Base-by-base conservation (phyloP, 192 early-diverging fungal species). In the Coemansia sp. region DNA sequence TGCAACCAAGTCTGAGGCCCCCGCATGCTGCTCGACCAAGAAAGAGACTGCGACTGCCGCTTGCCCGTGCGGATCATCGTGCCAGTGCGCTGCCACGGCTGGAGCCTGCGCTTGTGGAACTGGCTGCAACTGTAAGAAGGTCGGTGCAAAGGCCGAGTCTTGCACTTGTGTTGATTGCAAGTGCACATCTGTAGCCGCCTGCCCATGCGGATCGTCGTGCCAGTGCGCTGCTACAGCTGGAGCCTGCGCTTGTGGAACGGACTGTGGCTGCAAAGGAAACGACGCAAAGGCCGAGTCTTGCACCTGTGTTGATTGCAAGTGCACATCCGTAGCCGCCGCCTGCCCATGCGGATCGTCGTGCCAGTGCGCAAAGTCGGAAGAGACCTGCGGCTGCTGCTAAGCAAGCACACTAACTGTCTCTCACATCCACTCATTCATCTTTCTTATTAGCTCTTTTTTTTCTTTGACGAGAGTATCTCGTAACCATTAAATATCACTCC, bases 131-230 rank as follows among this genome's bases (percentile, higher is more conserved):
- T 24, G 22, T 24, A 24, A 24, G 22, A 24, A 24, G 22, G 22
- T 24, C 22, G 22, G 22, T 22, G 22, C 22, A 22, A 22, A 22
- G 22, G 22, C 59, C 18, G 71, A 39, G 6, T 35, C 32, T 13
- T 80, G 71, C 72, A 67, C 45, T 30, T 71, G 78, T 63, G 10
- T 35, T 37, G 41, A 65, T 11, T 68, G 72, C 62, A 61, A 68
- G 29, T 80, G 77, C 49, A 27, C 32, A 1, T 13, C 30, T n/a
- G 53, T 3, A 56, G 5, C 58, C 55, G 35, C 50, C 16, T 69
- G 68, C 60, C 38, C 59, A 1, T 69, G 68, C 61, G 72, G 64
- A 37, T 59, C 59, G 13, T 62, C 70, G 8, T 78, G 67, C 55
- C 41, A 45, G 35, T 61, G 67, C 24, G 50, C 60, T 27, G 35